Conservation (phyloP, 805 yeast genomes). For the Kregervanrija pseudodelftensis region DNA sequence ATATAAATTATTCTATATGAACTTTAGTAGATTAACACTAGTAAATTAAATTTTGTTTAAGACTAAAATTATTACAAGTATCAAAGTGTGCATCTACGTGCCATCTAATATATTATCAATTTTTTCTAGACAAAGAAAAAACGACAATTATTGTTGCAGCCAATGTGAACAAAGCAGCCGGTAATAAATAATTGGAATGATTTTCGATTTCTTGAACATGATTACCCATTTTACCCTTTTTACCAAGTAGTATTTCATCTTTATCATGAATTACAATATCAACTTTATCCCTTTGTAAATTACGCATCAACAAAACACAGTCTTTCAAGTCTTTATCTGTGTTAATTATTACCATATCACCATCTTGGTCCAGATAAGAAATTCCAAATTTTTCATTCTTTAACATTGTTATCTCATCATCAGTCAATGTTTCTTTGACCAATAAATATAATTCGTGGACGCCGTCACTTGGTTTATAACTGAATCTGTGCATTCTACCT, state of each 20-base stretch:
- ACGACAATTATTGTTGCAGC: slow-evolving; percentile 55
- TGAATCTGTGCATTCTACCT: slow-evolving; percentile 69
- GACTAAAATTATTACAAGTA: no score
- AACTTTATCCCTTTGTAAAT: slow-evolving; percentile 48
- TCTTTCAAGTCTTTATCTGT: slow-evolving; percentile 67
- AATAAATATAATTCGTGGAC: slow-evolving; percentile 38
- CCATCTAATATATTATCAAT: slow-evolving; percentile 1
- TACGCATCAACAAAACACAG: slow-evolving; percentile 53
- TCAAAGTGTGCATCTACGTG: neutral
- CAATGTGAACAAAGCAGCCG: slow-evolving; percentile 53
- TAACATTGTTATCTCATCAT: slow-evolving; percentile 11
- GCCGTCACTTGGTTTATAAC: slow-evolving; percentile 51
- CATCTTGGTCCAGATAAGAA: slow-evolving; percentile 78
- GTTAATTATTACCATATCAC: slow-evolving; percentile 72
- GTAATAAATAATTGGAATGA: slow-evolving; percentile 36
- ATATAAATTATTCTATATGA: no score
- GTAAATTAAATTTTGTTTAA: no score
- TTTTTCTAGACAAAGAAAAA: slow-evolving; percentile 43
- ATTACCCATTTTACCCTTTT: slow-evolving; percentile 5
- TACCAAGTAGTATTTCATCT: slow-evolving; percentile 30
- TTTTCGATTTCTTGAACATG: slow-evolving; percentile 41
- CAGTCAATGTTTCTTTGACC: slow-evolving; percentile 31
- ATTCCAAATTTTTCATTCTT: slow-evolving; percentile 35
- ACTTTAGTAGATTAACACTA: no score
- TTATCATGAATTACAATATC: slow-evolving; percentile 69